Evolutionary conservation across 441 rosid species (phyloP).

Genomic region (Metrosideros polymorpha): DNA sequence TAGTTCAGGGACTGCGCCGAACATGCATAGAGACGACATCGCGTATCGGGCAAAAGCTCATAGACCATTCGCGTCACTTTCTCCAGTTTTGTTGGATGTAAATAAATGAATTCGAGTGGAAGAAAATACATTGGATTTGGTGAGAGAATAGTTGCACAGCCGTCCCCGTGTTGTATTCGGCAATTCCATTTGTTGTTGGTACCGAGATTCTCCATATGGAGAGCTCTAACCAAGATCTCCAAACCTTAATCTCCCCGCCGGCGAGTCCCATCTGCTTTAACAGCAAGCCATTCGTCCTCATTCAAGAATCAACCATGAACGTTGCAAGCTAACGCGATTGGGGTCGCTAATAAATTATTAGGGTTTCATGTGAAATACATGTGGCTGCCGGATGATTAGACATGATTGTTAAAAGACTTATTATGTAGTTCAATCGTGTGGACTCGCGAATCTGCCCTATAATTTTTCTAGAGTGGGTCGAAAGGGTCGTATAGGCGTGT

Average conservation of each 20-base stretch:
- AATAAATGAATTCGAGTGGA: not conserved
- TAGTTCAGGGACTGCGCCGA: too few relatives aligned
- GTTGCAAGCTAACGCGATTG: not conserved
- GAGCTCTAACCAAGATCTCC: not conserved
- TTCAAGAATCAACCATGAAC: not conserved
- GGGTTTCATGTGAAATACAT: not conserved
- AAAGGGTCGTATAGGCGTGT: fast-evolving
- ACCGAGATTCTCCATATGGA: not conserved
- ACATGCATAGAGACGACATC: not conserved
- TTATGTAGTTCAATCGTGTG: not conserved
- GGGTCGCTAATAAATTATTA: not conserved
- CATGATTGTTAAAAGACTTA: not conserved
- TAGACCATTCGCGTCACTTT: fast-evolving
- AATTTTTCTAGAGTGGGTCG: not conserved
- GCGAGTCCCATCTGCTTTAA: not conserved
- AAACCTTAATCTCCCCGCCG: not conserved
- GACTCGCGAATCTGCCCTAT: not conserved
- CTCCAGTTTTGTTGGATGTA: fast-evolving
- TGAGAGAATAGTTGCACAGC: not conserved
- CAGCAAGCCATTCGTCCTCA: not conserved
- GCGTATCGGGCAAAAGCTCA: fast-evolving
- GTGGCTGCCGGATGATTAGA: not conserved
- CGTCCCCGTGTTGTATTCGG: not conserved
- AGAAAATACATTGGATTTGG: not conserved
- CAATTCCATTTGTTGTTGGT: not conserved